Percentiles rank a stretch among this genome's conserved stretches.
These are phyloP conservation scores for Afroboletus lepidellus DNA, from an alignment of 1,284 basidiomycete species.

Conservation along the genomic window DNA sequence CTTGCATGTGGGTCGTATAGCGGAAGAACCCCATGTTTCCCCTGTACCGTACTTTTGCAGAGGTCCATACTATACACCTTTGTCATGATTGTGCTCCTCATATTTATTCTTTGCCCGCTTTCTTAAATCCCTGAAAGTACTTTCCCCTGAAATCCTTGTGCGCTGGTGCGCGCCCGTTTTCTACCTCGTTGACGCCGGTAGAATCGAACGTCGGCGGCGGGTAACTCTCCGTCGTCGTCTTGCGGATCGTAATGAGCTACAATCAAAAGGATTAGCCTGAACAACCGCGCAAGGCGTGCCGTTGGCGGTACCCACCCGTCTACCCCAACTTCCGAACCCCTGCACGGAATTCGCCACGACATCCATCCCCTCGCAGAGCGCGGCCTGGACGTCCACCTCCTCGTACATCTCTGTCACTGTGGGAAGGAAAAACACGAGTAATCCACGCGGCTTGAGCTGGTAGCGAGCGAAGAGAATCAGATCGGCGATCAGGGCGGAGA, in stretches of 20 bases:
- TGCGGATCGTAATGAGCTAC: slow-evolving; percentile 88
- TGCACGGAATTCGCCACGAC: slow-evolving; percentile 88
- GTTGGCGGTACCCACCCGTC: slow-evolving; percentile 61
- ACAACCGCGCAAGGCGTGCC: background rate
- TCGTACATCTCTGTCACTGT: slow-evolving; percentile 90
- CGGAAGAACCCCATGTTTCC: too few relatives aligned
- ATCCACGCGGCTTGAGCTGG: slow-evolving; percentile 81
- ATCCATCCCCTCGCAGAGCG: slow-evolving; percentile 84
- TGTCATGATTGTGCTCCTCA: too few relatives aligned
- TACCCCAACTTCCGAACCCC: slow-evolving; percentile 94
- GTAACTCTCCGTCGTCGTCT: slow-evolving; percentile 52
- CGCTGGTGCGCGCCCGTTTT: slow-evolving; percentile 53
- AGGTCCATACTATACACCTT: too few relatives aligned
- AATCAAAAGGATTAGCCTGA: slow-evolving; percentile 4
- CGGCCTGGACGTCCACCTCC: slow-evolving; percentile 75
- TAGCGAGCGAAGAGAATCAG: slow-evolving; percentile 83
- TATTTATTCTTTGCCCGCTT: slow-evolving; percentile 21
- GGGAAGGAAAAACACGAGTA: slow-evolving; percentile 94
- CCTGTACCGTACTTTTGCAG: too few relatives aligned
- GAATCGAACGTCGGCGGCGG: slow-evolving; percentile 51
- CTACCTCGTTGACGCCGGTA: slow-evolving; percentile 17
- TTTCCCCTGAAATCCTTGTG: slow-evolving; percentile 80
- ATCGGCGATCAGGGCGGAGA: slow-evolving; percentile 82
- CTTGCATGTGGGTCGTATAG: too few relatives aligned
- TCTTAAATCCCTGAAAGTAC: slow-evolving; percentile 77